These are phyloP conservation scores for Arthrobotrys sinensis DNA, from an alignment of 2,329 filamentous ascomycete genomes.

Conservation along the genomic window DNA sequence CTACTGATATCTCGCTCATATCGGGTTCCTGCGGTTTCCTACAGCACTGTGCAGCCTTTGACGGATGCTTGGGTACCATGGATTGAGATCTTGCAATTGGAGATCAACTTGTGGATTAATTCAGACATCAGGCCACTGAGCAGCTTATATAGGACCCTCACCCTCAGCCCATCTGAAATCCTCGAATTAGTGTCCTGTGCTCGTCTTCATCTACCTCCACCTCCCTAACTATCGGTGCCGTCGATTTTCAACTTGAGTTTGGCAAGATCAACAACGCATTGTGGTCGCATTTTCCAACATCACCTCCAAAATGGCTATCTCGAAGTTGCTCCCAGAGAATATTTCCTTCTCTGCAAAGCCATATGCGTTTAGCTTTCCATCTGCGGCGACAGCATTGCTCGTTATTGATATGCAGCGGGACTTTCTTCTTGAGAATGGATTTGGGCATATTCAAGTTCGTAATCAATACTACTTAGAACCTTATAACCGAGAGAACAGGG, in stretches of 20 bases:
- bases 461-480: background rate
- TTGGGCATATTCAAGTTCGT: conserved; percentile 72
- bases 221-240: background rate
- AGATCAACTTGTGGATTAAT: conserved; percentile 30
- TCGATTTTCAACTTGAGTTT: background rate
- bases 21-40: conserved; percentile 45
- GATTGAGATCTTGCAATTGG: conserved; percentile 19
- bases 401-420: conserved; percentile 73
- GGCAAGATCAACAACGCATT: conserved; percentile 26
- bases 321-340: conserved; percentile 54
- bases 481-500: background rate
- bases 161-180: conserved; percentile 9
- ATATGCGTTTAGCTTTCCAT: conserved; percentile 71
- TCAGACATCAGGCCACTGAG: conserved; percentile 48
- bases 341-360: conserved; percentile 67
- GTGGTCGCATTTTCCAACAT: conserved; percentile 16
- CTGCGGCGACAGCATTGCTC: conserved; percentile 70
- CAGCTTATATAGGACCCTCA: conserved; percentile 47
- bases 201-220: background rate
- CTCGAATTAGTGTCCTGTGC: conserved; percentile 13
- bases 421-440: conserved; percentile 71
- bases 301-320: conserved; percentile 42
- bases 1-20: conserved; percentile 29
- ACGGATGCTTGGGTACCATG: background rate
- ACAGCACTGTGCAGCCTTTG: background rate